Percentiles rank a stretch among this genome's conserved stretches.
Conservation (phyloP, 176 grass and related monocot genomes). For the Cenchrus purpureus region DNA sequence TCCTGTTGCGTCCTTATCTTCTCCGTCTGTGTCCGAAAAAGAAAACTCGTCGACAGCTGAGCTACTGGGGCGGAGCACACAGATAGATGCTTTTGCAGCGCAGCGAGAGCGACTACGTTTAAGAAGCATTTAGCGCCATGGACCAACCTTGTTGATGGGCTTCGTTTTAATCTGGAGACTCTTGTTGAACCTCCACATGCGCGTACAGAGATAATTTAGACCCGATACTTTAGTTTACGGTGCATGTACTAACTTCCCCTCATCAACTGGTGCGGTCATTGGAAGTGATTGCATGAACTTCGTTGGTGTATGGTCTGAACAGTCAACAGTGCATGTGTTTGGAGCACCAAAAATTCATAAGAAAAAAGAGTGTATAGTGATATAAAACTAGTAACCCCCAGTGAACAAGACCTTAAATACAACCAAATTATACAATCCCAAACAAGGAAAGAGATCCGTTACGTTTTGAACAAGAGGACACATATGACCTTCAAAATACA, state of each 20-base stretch:
- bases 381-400: background rate
- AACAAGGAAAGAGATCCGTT: background rate
- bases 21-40: background rate
- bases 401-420: background rate
- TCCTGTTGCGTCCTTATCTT: background rate
- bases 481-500: background rate
- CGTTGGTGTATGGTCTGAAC: background rate
- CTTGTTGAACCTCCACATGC: conserved; percentile 3
- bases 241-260: too few species aligned
- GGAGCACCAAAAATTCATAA: background rate
- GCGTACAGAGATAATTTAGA: background rate
- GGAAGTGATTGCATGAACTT: too few species aligned
- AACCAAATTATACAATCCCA: too few species aligned
- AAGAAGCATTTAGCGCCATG: background rate
- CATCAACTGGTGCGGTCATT: too few species aligned
- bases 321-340: background rate
- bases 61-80: background rate
- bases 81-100: background rate
- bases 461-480: background rate
- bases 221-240: too few species aligned
- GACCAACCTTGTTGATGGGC: background rate
- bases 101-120: background rate
- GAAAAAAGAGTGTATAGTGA: background rate
- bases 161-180: background rate
- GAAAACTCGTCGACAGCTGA: background rate